Evolutionary conservation across 257 asterid genomes (phyloP), one percentile per base, ranked within the genome.

Genomic region (Ligustrum vulgare): DNA sequence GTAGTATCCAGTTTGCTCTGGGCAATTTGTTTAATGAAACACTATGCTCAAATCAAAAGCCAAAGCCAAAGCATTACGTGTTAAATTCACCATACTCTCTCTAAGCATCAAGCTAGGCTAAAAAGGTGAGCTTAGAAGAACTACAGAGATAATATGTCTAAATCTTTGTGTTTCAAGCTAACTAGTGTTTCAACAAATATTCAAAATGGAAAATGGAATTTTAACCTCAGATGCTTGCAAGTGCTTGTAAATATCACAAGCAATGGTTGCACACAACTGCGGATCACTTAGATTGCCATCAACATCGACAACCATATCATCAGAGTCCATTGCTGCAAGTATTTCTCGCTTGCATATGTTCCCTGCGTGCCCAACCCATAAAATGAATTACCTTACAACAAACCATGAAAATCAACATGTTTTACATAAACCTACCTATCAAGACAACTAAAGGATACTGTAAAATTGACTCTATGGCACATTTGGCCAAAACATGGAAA

Each of bases 221-320:
- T 25, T 37, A 67, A 91, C 98, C 99, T 91, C 98, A 23, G 98
- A 86, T 69, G 92, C 98, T 80, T 97, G 83, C 87, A 94, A 77
- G 80, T 92, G 96, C 80, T 87, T 88, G 91, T 92, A 94, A 28
- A 92, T 92, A 74, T 92, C 99, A 80, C 93, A 91, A 72, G 98
- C 97, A 49, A 92, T 88, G 78, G 98, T 86, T 71, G 98, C 93
- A 80, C 98, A 94, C 32, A 91, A 70, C 76, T 89, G 99, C 2
- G 99, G 97, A 68, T 94, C 98, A 45, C 84, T 90, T 3, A 87
- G 80, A 81, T 92, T 81, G 64, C 75, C 82, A 63, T 94, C 99
- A 37, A 92, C 88, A 58, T 91, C 88, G 8, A 77, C 80, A 72
- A 91, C 73, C 84, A 75, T 81, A 75, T 80, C 90, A 62, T 72